These are phyloP conservation scores for Reticulascus tulasneorum DNA, from an alignment of 2,329 filamentous ascomycete species.

Conservation along the genomic window DNA sequence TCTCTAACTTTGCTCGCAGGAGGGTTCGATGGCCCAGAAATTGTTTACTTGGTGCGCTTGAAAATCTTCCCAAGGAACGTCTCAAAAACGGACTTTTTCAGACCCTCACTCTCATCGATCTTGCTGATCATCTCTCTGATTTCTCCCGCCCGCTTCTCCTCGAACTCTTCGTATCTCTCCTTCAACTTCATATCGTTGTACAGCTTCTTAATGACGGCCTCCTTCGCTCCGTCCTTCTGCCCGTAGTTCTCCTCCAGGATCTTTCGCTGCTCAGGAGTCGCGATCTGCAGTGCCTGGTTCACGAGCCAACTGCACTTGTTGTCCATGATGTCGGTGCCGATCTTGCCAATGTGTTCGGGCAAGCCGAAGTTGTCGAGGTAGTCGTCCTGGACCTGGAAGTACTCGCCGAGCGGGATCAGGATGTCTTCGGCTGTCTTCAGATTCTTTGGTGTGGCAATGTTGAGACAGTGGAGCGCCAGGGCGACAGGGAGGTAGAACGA, in stretches of 20 bases:
- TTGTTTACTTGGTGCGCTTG: conserved; percentile 83
- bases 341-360: conserved; percentile 92
- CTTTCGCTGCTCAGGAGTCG: conserved; percentile 79
- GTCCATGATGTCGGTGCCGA: conserved; percentile 97
- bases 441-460: conserved; percentile 82
- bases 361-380: conserved; percentile 98
- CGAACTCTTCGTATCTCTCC: conserved; percentile 79
- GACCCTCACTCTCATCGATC: conserved; percentile 79
- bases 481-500: conserved; percentile 98
- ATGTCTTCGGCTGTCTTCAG: conserved; percentile 86
- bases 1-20: conserved; percentile 8
- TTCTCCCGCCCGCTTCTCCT: conserved; percentile 80
- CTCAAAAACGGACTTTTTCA: conserved; percentile 89
- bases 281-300: conserved; percentile 84
- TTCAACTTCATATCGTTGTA: conserved; percentile 84
- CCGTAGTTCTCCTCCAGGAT: conserved; percentile 92
- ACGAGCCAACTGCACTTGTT: conserved; percentile 99
- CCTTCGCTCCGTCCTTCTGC: conserved; percentile 77
- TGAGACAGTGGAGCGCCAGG: conserved; percentile 79
- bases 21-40: no score
- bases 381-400: conserved; percentile 99
- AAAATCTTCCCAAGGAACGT: conserved; percentile 95
- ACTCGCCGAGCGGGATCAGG: conserved; percentile 94
- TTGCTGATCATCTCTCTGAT: conserved; percentile 70
- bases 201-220: conserved; percentile 82